These are phyloP conservation scores for Trichomonas tenax DNA, from an alignment of 208 protist species.

Conservation along the genomic window DNA sequence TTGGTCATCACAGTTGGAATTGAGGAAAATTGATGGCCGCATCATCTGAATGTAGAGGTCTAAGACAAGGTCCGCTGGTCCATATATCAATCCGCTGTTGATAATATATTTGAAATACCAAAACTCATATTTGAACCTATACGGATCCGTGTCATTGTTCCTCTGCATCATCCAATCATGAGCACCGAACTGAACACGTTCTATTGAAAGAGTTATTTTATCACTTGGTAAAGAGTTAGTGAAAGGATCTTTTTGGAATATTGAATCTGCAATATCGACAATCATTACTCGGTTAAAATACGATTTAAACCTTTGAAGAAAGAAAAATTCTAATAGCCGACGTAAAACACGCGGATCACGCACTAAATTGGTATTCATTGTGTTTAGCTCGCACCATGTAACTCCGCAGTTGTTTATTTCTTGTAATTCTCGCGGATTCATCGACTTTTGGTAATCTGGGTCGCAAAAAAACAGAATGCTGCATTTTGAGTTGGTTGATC, in stretches of 20 bases:
- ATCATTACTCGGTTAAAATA: not conserved
- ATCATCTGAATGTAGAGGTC: not conserved
- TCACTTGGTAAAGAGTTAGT: not conserved
- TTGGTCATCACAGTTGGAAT: not conserved
- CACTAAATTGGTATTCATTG: not conserved
- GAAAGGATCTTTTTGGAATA: not conserved
- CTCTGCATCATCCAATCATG: not conserved
- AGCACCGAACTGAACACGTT: not conserved
- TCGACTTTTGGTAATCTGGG: not conserved
- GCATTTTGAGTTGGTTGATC: not conserved
- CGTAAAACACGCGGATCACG: not conserved
- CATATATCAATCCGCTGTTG: not conserved
- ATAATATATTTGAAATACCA: not conserved
- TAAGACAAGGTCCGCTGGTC: not conserved
- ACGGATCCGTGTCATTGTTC: not conserved
- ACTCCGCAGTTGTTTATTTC: not conserved
- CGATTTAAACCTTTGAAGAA: not conserved
- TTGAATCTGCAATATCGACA: not conserved
- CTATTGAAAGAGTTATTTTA: not conserved
- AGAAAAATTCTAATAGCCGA: not conserved
- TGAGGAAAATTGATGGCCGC: not conserved
- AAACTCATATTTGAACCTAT: not conserved
- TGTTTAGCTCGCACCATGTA: not conserved
- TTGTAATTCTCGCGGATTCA: not conserved
- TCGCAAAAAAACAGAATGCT: not conserved